These are phyloP conservation scores for Metarhizium sp. DNA, from an alignment of 2,329 filamentous ascomycete species.

Conservation along the genomic window DNA sequence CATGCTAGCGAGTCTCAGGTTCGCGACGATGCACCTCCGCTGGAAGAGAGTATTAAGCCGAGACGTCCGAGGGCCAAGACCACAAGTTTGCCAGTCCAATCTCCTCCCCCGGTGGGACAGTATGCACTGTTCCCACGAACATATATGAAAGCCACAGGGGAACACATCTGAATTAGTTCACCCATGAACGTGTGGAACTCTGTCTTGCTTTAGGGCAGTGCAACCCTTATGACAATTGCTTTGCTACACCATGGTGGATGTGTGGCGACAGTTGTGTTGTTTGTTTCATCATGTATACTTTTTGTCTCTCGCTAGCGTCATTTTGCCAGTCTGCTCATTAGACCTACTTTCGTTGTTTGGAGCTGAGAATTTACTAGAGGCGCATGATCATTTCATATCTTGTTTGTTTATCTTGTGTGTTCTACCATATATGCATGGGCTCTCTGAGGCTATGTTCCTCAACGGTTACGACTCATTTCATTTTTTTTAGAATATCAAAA, in stretches of 20 bases:
- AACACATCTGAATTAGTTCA: slow-evolving; percentile 19
- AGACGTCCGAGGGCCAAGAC: slow-evolving; percentile 35
- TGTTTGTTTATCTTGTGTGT: neutral
- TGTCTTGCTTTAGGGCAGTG: neutral
- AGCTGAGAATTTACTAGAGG: neutral
- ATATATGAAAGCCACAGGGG: slow-evolving; percentile 20
- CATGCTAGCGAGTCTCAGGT: slow-evolving; percentile 28
- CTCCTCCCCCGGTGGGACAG: slow-evolving; percentile 34
- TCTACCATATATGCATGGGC: neutral
- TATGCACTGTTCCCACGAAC: slow-evolving; percentile 36
- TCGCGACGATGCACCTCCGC: slow-evolving; percentile 20
- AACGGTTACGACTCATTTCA: neutral
- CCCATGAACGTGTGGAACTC: neutral
- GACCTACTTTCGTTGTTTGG: neutral
- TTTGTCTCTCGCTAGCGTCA: neutral
- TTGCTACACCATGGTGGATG: neutral
- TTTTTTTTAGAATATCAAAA: neutral
- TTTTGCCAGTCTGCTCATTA: neutral
- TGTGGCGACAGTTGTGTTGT: neutral
- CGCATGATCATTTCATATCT: neutral
- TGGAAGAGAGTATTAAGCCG: slow-evolving; percentile 19
- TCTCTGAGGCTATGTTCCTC: neutral
- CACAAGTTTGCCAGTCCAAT: slow-evolving; percentile 32
- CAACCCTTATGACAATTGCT: neutral
- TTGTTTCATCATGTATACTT: neutral